phyloP scores from a whole-genome alignment of 352 stramenopile species.

The Phytophthora europaea region DNA sequence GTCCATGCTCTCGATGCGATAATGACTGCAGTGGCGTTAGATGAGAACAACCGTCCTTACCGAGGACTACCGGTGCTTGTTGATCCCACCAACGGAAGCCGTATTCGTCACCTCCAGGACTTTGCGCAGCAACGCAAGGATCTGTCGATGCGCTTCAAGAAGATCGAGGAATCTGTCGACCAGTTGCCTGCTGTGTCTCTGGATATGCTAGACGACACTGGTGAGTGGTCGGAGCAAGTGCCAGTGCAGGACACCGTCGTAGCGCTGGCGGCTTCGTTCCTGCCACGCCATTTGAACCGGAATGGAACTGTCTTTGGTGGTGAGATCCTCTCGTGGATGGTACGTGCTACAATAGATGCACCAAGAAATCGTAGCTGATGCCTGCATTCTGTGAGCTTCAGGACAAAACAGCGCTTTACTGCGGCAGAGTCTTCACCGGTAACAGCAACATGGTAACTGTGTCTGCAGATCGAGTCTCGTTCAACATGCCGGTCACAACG shows the following conservation, averaged over 20 bases:
- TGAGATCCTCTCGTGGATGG: conserved; percentile 63
- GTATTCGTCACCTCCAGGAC: conserved; percentile 27
- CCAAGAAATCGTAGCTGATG: not conserved
- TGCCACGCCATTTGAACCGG: conserved; percentile 64
- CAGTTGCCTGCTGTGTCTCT: conserved; percentile 25
- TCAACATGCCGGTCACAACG: conserved; percentile 57
- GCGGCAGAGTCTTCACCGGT: conserved; percentile 61
- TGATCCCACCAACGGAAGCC: conserved; percentile 20
- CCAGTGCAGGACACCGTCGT: conserved; percentile 53
- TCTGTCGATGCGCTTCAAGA: conserved; percentile 34
- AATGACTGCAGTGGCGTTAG: conserved; percentile 57
- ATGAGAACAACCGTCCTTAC: conserved; percentile 39
- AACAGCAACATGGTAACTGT: conserved; percentile 70
- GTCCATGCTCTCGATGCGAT: conserved; percentile 45
- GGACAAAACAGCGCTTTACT: conserved; percentile 69
- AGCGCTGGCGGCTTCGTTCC: conserved; percentile 56
- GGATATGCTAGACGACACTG: conserved; percentile 24
- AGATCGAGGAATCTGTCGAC: conserved; percentile 36
- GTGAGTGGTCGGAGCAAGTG: conserved; percentile 8
- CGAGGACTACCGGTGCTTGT: conserved; percentile 40
- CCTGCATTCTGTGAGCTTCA: conserved; percentile 4
- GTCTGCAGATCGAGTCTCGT: conserved; percentile 53
- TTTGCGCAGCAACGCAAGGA: conserved; percentile 34
- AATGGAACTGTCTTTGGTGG: conserved; percentile 67
- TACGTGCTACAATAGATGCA: not conserved